Evolutionary conservation across 495 filamentous ascomycete species (phyloP).

Genomic region (Daldinia grandis): DNA sequence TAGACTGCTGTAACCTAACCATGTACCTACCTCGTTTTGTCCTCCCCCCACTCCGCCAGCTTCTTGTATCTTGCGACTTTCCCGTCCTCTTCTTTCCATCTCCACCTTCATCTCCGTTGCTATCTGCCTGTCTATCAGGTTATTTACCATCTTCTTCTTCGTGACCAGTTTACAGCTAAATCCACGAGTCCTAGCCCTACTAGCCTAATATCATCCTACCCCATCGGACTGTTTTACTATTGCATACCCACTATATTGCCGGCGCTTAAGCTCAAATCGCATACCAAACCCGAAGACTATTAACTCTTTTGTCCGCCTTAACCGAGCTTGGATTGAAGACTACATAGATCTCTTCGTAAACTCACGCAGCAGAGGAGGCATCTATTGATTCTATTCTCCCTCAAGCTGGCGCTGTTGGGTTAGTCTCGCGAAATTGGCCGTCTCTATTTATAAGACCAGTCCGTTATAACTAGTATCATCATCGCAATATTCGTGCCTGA

Average conservation of each 20-base stretch:
- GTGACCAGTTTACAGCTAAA: neutral
- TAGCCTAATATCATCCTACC: neutral
- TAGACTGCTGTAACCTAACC: neutral
- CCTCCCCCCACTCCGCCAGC: conserved; percentile 17
- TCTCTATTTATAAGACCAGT: neutral
- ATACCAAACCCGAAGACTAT: conserved; percentile 4
- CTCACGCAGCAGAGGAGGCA: neutral
- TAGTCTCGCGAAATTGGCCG: neutral
- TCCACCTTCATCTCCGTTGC: conserved; percentile 11
- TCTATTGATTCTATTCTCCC: neutral
- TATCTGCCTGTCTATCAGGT: neutral
- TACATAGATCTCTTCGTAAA: conserved; percentile 1
- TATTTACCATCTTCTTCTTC: neutral
- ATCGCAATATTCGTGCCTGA: neutral
- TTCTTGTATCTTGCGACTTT: conserved; percentile 18
- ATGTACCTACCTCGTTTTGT: conserved; percentile 2
- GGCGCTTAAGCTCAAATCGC: conserved; percentile 10
- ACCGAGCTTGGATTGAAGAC: conserved; percentile 10
- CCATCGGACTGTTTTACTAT: neutral
- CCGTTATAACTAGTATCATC: neutral
- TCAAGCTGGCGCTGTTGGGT: neutral
- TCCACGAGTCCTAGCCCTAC: neutral
- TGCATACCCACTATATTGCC: conserved; percentile 6
- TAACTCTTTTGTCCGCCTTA: neutral
- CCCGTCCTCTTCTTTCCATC: conserved; percentile 16